phyloP scores from a whole-genome alignment of 768 basidiomycete genomes.

The Melanogaster broomeanus region DNA sequence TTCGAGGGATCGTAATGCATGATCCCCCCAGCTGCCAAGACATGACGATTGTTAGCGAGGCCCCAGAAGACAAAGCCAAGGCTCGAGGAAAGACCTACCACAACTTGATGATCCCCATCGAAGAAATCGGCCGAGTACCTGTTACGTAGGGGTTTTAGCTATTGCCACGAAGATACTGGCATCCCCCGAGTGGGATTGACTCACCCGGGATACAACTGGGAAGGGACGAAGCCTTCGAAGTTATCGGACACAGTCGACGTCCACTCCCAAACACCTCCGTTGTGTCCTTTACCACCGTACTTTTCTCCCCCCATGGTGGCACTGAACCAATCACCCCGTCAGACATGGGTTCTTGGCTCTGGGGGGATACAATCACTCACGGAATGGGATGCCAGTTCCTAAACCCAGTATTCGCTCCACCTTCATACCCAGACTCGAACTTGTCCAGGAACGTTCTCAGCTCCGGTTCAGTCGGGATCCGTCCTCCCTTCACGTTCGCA shows the following conservation, averaged over 20 bases:
- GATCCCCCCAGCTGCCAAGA: slow-evolving; percentile 80
- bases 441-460: slow-evolving; percentile 76
- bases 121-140: slow-evolving; percentile 90
- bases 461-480: slow-evolving; percentile 90
- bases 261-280: slow-evolving; percentile 99
- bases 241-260: slow-evolving; percentile 77
- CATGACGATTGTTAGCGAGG: background rate
- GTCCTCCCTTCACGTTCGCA: slow-evolving; percentile 86
- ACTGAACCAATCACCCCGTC: slow-evolving; percentile 34
- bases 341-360: background rate
- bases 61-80: background rate
- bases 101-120: slow-evolving; percentile 82
- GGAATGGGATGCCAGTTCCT: slow-evolving; percentile 93
- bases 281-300: slow-evolving; percentile 63
- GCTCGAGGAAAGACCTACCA: slow-evolving; percentile 57
- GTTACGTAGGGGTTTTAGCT: background rate
- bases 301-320: slow-evolving; percentile 65
- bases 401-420: slow-evolving; percentile 83
- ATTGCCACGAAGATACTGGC: background rate
- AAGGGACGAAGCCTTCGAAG: slow-evolving; percentile 75
- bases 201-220: slow-evolving; percentile 85
- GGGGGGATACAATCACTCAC: slow-evolving; percentile 46
- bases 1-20: slow-evolving; percentile 80
- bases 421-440: slow-evolving; percentile 72
- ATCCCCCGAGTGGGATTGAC: slow-evolving; percentile 3